Percentiles rank a stretch among this genome's conserved stretches.
Conservation (phyloP, 371 early-diverging fungal species). For the Paramicrosporidium saccamoebae region DNA sequence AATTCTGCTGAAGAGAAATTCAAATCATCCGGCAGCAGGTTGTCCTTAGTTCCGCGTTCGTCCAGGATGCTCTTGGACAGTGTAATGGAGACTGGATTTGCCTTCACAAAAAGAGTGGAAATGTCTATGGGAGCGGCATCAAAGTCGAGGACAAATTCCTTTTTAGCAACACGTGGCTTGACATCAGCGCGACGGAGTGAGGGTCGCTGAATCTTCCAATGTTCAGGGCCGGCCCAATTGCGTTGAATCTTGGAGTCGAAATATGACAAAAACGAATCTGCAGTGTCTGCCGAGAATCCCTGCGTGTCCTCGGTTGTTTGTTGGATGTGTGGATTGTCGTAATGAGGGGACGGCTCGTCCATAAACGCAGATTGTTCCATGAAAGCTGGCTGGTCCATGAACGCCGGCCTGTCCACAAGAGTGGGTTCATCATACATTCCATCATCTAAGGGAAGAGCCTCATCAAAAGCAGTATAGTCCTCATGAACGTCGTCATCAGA, state of each 20-base stretch:
- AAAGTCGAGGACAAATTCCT: conserved; percentile 13
- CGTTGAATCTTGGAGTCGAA: conserved; percentile 44
- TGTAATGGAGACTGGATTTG: conserved; percentile 10
- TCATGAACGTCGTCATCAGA: too few relatives aligned
- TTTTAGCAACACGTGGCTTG: conserved; percentile 3
- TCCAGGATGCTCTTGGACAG: conserved; percentile 9
- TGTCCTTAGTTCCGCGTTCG: conserved; percentile 8
- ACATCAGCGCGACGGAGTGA: conserved; percentile 2
- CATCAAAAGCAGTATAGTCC: too few relatives aligned
- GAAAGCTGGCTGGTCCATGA: too few relatives aligned
- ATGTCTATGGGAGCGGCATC: conserved; percentile 37
- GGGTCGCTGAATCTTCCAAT: conserved; percentile 37
- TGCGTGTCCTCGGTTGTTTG: too few relatives aligned
- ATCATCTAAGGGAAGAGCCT: too few relatives aligned
- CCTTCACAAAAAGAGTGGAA: too few relatives aligned
- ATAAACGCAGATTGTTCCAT: too few relatives aligned
- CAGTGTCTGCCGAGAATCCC: too few relatives aligned
- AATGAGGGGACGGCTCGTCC: too few relatives aligned
- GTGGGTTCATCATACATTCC: too few relatives aligned
- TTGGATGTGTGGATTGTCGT: too few relatives aligned
- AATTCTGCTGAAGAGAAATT: conserved; percentile 50
- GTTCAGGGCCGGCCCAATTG: conserved; percentile 81
- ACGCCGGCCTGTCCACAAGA: too few relatives aligned
- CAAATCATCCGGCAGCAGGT: conserved; percentile 45
- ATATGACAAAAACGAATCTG: conserved; percentile 40